These are phyloP conservation scores for Plasmopara halstedii DNA, from an alignment of 352 stramenopile species.

Conservation along the genomic window DNA sequence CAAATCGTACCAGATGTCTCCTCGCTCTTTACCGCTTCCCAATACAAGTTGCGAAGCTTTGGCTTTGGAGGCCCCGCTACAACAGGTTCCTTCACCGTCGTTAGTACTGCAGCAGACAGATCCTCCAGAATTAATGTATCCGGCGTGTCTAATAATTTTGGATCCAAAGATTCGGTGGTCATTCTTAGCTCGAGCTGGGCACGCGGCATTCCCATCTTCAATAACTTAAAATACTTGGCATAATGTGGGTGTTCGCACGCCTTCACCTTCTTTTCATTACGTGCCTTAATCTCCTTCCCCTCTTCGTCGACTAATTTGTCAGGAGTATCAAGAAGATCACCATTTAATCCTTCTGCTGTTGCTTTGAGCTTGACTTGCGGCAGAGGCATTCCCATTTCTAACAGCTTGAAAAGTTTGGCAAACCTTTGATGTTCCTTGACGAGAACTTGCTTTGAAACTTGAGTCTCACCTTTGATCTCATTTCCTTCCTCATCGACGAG, in stretches of 20 bases:
- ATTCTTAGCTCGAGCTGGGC: slow-evolving; percentile 90
- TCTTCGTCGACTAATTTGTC: slow-evolving; percentile 48
- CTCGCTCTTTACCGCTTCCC: slow-evolving; percentile 64
- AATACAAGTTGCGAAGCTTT: slow-evolving; percentile 80
- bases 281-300: slow-evolving; percentile 34
- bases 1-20: slow-evolving; percentile 61
- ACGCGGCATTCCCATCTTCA: slow-evolving; percentile 92
- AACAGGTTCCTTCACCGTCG: slow-evolving; percentile 24
- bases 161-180: slow-evolving; percentile 86
- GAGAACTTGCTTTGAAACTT: slow-evolving; percentile 20
- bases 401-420: slow-evolving; percentile 92
- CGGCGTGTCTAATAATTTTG: slow-evolving; percentile 80
- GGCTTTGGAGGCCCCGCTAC: slow-evolving; percentile 52
- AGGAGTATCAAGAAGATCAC: slow-evolving; percentile 51
- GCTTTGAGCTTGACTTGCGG: slow-evolving; percentile 88
- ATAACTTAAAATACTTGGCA: slow-evolving; percentile 94
- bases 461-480: slow-evolving; percentile 18
- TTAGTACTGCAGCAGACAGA: slow-evolving; percentile 11
- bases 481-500: slow-evolving; percentile 52
- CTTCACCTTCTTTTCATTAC: slow-evolving; percentile 30
- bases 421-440: slow-evolving; percentile 61
- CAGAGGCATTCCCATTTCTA: slow-evolving; percentile 78
- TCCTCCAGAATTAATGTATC: slow-evolving; percentile 62
- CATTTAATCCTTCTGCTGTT: slow-evolving; percentile 51
- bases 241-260: slow-evolving; percentile 84